phyloP scores from a whole-genome alignment of 2,329 filamentous ascomycete species.

The Huntiella savannae region DNA sequence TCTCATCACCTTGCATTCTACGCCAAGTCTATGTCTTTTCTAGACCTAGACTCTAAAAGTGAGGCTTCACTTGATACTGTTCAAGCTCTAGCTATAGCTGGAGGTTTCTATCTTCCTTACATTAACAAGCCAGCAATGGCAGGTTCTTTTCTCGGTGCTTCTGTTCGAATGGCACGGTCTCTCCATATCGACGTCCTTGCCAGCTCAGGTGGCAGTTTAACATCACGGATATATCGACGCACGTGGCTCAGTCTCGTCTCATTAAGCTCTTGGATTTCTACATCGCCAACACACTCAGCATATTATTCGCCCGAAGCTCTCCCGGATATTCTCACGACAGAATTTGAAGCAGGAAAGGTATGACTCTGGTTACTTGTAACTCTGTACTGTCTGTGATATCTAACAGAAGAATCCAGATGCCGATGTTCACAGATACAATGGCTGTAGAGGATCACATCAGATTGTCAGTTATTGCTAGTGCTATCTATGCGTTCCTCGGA shows the following conservation, averaged over 20 bases:
- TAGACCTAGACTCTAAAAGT: constrained; percentile 44
- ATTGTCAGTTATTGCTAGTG: constrained; percentile 62
- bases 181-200: constrained; percentile 18
- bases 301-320: constrained; percentile 31
- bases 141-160: constrained; percentile 51
- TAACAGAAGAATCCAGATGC: no score
- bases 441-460: constrained; percentile 42
- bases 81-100: constrained; percentile 51
- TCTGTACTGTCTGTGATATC: no score
- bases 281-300: constrained; percentile 50
- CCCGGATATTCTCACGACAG: neutral
- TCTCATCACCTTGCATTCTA: constrained; percentile 53
- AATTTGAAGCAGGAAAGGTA: constrained; percentile 1
- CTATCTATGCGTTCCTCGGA: constrained; percentile 46
- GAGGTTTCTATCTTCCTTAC: constrained; percentile 62
- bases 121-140: constrained; percentile 61
- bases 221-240: constrained; percentile 41
- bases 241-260: constrained; percentile 63
- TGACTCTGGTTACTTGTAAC: neutral
- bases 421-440: no score
- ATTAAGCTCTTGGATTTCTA: constrained; percentile 55
- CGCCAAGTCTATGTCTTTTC: constrained; percentile 43
- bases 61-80: constrained; percentile 42
- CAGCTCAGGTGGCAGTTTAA: constrained; percentile 17
- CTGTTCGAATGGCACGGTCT: constrained; percentile 54